Evolutionary conservation across 2,329 filamentous ascomycete species (phyloP).

Genomic region (Curvularia sp.): DNA sequence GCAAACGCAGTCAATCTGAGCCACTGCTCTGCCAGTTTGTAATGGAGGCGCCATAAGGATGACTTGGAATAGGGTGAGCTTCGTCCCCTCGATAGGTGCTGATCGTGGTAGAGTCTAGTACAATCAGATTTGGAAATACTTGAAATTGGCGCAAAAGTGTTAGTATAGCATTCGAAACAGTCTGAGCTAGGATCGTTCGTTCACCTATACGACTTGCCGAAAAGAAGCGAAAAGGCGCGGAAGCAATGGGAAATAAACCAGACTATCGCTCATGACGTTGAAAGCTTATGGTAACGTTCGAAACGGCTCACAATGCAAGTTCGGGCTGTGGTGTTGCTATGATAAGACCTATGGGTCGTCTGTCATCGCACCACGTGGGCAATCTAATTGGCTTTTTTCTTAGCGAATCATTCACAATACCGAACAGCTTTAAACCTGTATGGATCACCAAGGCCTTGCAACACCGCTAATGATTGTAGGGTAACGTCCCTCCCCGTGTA

Average conservation of each 20-base stretch:
- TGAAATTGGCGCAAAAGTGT: too few species aligned
- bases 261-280: not conserved
- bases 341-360: not conserved
- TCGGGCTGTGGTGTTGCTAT: not conserved
- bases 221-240: not conserved
- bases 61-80: not conserved
- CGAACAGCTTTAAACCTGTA: too few species aligned
- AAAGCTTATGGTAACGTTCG: not conserved
- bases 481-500: too few species aligned
- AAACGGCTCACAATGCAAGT: not conserved
- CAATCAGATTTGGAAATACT: too few species aligned
- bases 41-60: not conserved
- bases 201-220: not conserved
- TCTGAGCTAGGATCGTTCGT: not conserved
- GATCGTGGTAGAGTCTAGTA: too few species aligned
- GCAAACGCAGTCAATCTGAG: not conserved
- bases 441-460: not conserved
- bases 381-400: not conserved
- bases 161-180: too few species aligned
- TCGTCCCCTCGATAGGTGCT: not conserved
- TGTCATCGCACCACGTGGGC: not conserved
- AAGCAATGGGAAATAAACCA: not conserved
- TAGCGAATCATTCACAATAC: not conserved
- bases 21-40: not conserved
- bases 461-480: not conserved